Evolutionary conservation across 306 rosid genomes (phyloP), one percentile per base, ranked within the genome.

Genomic region (Dalbergia cochinchinensis): DNA sequence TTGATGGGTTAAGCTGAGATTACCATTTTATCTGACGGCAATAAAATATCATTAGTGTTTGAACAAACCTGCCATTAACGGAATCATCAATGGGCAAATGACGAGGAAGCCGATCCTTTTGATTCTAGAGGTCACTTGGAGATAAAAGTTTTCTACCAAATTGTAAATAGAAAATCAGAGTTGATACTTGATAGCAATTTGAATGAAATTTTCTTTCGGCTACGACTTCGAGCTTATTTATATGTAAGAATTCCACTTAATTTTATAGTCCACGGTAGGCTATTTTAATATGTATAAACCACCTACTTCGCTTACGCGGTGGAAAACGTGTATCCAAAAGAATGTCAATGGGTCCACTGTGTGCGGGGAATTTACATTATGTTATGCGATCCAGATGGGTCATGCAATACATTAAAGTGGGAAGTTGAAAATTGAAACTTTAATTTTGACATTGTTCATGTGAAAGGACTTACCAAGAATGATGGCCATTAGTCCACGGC

Each of bases 351-450:
- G 9, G 48, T 35, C 18, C 1, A 2, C 20, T 16, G 39, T n/a
- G 39, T 16, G 69, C 8, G 26, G 58, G 11, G 26, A 68, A 6
- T 20, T 68, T 8, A 68, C 7, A 66, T 39, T 7, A n/a, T 15
- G 2, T 31, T 70, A 33, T 39, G 53, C 19, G 12, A 41, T 72
- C 66, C 20, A 39, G 19, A 57, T 54, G 77, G 12, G 18, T 41
- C 11, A 6, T 35, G 2, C 10, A 47, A 10, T 47, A 37, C 11
- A 18, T 62, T 58, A 50, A 41, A 44, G n/a, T 41, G 61, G 12
- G 8, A 33, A 9, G 34, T 54, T 53, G 65, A 48, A 69, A 35
- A 54, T 19, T 51, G 65, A 64, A 76, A 51, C 4, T 13, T 75
- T 2, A 2, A 26, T 26, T 26, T 14, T 22, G 76, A 5, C 50